Base-by-base conservation (phyloP, 768 basidiomycete species). In the Boletellus ananiceps region DNA sequence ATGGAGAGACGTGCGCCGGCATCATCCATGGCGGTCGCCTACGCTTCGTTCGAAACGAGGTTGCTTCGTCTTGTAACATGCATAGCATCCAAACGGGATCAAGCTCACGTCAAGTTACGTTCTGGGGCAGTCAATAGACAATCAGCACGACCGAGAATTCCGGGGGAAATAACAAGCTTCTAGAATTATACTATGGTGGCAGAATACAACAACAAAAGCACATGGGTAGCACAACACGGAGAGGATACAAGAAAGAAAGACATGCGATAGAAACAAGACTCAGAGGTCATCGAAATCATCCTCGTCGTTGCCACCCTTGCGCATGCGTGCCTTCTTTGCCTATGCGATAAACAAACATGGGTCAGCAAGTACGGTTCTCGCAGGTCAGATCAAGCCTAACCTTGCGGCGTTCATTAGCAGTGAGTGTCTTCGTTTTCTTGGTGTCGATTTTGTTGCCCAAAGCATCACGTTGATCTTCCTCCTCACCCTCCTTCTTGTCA, bases 401-500 rank as follows among this genome's bases (percentile, higher is more conserved):
- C 75, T 97, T 98, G 52, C 95, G 83, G 45, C 81, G 79, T 67
- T 98, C 95, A 25, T 78, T 66, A 23, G 93, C 74, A 12, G 85
- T 84, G 55, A 91, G 59, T 78, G 95, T 95, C 81, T 91, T 93
- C 61, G 67, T 60, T 81, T 95, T 94, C 74, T 84, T 88, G 58
- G 36, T 69, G 54, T 89, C 88, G 56, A 93, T 74, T 84, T 93
- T 94, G 88, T 97, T 97, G 52, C 95, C 95, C 88, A 99, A 90
- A 19, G 96, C 96, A 68, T 99, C 96, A 66, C 88, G 98, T 62
- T 80, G 74, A 35, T 82, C 93, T 43, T 94, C 91, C 54, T 96
- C 94, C 59, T 91, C 91, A 43, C 86, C 94, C 6, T 81, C 88
- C 64, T 81, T 81, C 83, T 93, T 88, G 81, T 96, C 96, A 61